Evolutionary conservation across 2,329 filamentous ascomycete genomes (phyloP).

Genomic region (Daldinia eschscholtzii): DNA sequence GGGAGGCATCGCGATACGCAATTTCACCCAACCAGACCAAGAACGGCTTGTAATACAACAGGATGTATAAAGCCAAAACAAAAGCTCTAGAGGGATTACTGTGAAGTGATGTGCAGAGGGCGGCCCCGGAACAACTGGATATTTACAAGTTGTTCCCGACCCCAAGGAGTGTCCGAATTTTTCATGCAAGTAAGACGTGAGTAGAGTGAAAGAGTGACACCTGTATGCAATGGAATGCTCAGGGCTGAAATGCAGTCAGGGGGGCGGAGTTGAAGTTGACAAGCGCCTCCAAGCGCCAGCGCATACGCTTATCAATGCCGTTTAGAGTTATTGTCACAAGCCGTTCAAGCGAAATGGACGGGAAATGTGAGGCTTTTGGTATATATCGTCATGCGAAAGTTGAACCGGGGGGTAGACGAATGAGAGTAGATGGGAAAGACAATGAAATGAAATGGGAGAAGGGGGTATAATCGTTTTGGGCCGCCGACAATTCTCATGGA

Average conservation of each 20-base stretch:
- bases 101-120: slow-evolving; percentile 4
- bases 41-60: slow-evolving; percentile 6
- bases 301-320: slow-evolving; percentile 27
- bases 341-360: slow-evolving; percentile 1
- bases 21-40: slow-evolving; percentile 19
- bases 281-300: slow-evolving; percentile 33
- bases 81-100: neutral
- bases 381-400: slow-evolving; percentile 36
- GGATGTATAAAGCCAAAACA: slow-evolving; percentile 10
- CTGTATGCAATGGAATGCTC: slow-evolving; percentile 19
- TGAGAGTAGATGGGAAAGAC: slow-evolving; percentile 11
- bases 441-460: slow-evolving; percentile 26
- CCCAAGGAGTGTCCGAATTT: slow-evolving; percentile 20
- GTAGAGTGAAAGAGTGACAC: slow-evolving; percentile 30
- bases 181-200: slow-evolving; percentile 34
- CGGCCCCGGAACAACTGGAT: slow-evolving; percentile 1
- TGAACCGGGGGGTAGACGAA: slow-evolving; percentile 17
- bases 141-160: slow-evolving; percentile 18
- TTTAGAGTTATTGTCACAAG: slow-evolving; percentile 30
- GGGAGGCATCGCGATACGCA: slow-evolving; percentile 54
- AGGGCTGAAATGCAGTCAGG: slow-evolving; percentile 34
- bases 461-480: slow-evolving; percentile 26
- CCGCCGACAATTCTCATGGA: slow-evolving; percentile 31
- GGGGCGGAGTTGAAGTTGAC: slow-evolving; percentile 34
- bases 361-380: slow-evolving; percentile 8